These are phyloP conservation scores for Xylariales sp. DNA, from an alignment of 2,329 filamentous ascomycete genomes.

Conservation along the genomic window DNA sequence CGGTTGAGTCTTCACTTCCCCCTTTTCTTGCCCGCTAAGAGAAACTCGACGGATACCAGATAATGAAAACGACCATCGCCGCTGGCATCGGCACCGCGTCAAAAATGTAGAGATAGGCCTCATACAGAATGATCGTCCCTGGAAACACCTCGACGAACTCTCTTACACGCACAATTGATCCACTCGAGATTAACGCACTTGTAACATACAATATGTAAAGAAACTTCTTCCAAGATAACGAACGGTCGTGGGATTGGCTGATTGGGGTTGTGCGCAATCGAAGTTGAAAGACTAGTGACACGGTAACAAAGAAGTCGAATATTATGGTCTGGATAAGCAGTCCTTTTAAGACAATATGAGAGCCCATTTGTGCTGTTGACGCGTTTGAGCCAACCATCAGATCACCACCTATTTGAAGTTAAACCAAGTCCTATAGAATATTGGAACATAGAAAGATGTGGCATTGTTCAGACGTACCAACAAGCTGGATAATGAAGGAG, in stretches of 20 bases:
- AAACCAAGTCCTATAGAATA: background rate
- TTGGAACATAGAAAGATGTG: too few species aligned
- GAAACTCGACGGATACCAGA: background rate
- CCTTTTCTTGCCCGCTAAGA: background rate
- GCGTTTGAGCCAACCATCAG: background rate
- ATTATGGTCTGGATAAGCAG: background rate
- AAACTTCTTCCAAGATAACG: background rate
- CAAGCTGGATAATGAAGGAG: too few species aligned
- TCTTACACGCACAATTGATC: background rate
- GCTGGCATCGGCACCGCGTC: background rate
- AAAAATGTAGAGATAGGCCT: background rate
- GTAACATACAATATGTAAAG: background rate
- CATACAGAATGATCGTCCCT: background rate
- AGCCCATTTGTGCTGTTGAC: background rate
- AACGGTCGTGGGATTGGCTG: background rate
- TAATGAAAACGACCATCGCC: background rate
- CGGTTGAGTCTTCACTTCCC: too few species aligned
- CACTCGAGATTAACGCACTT: background rate
- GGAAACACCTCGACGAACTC: background rate
- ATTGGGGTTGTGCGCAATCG: background rate
- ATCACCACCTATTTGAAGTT: background rate
- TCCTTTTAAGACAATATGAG: background rate
- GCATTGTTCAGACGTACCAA: too few species aligned
- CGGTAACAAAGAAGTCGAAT: background rate
- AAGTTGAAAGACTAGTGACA: background rate